phyloP scores from a whole-genome alignment of 1,139 yeast genomes.

The Hyphopichia fennica region DNA sequence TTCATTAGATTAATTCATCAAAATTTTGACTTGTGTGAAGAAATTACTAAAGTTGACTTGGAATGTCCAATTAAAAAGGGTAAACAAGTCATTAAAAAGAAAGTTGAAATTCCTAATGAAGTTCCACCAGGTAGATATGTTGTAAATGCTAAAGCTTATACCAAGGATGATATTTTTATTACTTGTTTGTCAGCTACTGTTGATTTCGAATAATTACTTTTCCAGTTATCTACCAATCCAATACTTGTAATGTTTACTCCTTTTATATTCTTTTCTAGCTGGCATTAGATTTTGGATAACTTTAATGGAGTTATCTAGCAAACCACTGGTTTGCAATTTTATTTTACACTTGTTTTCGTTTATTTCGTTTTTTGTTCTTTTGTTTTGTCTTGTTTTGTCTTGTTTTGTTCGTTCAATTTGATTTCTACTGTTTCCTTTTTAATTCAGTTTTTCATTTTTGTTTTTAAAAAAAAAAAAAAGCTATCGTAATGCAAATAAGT shows the following conservation, averaged over 20 bases:
- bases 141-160: constrained; percentile 86
- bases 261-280: not conserved
- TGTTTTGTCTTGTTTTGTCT: too few species aligned
- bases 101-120: constrained; percentile 83
- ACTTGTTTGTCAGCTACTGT: constrained; percentile 85
- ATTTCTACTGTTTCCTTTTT: too few species aligned
- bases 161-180: constrained; percentile 73
- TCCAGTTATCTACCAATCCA: not conserved
- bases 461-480: too few species aligned
- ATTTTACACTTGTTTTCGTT: too few species aligned
- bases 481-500: too few species aligned
- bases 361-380: too few species aligned
- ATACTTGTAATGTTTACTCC: too few species aligned
- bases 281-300: too few species aligned
- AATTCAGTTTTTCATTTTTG: too few species aligned
- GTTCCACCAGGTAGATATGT: constrained; percentile 94
- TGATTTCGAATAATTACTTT: constrained; percentile 39
- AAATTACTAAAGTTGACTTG: constrained; percentile 76
- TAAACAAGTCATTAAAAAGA: constrained; percentile 59
- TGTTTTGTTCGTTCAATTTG: too few species aligned
- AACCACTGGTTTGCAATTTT: too few species aligned
- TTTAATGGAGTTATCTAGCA: too few species aligned
- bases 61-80: constrained; percentile 81
- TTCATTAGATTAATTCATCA: constrained; percentile 83
- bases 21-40: constrained; percentile 88